Percentiles rank a stretch among this genome's conserved stretches.
Evolutionary conservation across 1,284 basidiomycete species (phyloP).

Genomic region (Pseudozyma pruni): DNA sequence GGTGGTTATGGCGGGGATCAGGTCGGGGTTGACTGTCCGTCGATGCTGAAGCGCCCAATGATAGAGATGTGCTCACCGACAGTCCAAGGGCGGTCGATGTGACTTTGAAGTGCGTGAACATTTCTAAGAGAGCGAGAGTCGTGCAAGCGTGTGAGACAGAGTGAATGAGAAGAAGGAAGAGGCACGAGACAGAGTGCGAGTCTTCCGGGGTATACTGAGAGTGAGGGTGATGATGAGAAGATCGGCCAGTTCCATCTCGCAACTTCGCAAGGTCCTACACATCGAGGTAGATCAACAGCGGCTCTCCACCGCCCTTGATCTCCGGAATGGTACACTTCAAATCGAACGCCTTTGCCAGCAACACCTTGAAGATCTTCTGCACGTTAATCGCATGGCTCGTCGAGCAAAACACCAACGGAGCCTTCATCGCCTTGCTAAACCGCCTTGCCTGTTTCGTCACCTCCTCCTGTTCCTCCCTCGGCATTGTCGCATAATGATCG

Average conservation of each 20-base stretch:
- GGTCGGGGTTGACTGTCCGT: constrained; percentile 27
- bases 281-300: constrained; percentile 58
- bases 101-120: too few species aligned
- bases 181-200: too few species aligned
- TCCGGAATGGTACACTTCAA: constrained; percentile 63
- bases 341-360: constrained; percentile 58
- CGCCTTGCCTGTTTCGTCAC: constrained; percentile 86
- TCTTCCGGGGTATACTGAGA: too few species aligned
- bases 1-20: constrained; percentile 30
- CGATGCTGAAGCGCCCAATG: too few species aligned
- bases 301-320: constrained; percentile 57
- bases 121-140: too few species aligned
- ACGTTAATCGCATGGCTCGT: constrained; percentile 98
- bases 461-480: constrained; percentile 96
- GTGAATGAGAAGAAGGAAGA: too few species aligned
- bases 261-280: too few species aligned
- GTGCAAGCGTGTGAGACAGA: too few species aligned
- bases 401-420: constrained; percentile 96
- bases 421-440: constrained; percentile 97
- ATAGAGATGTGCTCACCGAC: not conserved
- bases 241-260: too few species aligned
- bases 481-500: constrained; percentile 94
- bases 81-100: too few species aligned
- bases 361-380: constrained; percentile 81
- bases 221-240: too few species aligned